A percentile compares a stretch with the other conserved stretches of the same genome.
These are phyloP conservation scores for Microthyrium microscopicum DNA, from an alignment of 2,329 filamentous ascomycete genomes.

Conservation along the genomic window DNA sequence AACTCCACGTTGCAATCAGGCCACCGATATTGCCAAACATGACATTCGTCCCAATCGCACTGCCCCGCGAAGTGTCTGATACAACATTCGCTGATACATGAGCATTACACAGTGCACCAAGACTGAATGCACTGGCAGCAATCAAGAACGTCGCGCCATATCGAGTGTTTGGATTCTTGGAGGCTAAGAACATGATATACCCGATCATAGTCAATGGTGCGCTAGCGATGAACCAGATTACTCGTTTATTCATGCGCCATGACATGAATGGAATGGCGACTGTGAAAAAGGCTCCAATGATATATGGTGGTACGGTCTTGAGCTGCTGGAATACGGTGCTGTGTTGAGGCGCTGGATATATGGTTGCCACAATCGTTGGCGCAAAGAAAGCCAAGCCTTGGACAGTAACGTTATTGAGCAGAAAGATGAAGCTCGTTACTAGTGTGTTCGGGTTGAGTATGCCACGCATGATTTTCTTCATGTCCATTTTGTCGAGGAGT, in stretches of 20 bases:
- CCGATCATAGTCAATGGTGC: slow-evolving; percentile 51
- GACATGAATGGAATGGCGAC: slow-evolving; percentile 43
- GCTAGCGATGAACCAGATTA: slow-evolving; percentile 42
- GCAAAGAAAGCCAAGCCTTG: slow-evolving; percentile 54
- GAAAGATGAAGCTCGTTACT: slow-evolving; percentile 39
- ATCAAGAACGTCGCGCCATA: slow-evolving; percentile 59
- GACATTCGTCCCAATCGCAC: slow-evolving; percentile 8
- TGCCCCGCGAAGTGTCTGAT: slow-evolving; percentile 45
- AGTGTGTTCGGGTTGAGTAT: slow-evolving; percentile 48
- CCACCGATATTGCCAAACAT: slow-evolving; percentile 53
- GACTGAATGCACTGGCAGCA: slow-evolving; percentile 44
- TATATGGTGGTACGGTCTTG: slow-evolving; percentile 53
- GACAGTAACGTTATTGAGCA: slow-evolving; percentile 53
- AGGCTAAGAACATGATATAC: slow-evolving; percentile 21
- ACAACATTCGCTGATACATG: slow-evolving; percentile 55
- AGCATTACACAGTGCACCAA: slow-evolving; percentile 49
- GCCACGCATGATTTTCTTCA: slow-evolving; percentile 41
- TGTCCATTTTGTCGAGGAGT: slow-evolving; percentile 47
- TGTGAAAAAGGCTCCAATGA: slow-evolving; percentile 51
- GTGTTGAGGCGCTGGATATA: slow-evolving; percentile 44
- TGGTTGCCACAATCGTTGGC: slow-evolving; percentile 52
- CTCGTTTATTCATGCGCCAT: slow-evolving; percentile 42
- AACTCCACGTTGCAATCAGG: slow-evolving; percentile 48
- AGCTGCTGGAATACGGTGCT: slow-evolving; percentile 48
- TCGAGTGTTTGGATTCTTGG: slow-evolving; percentile 30